phyloP scores from a whole-genome alignment of 1,284 basidiomycete genomes.

The Ustilago xerochloae region DNA sequence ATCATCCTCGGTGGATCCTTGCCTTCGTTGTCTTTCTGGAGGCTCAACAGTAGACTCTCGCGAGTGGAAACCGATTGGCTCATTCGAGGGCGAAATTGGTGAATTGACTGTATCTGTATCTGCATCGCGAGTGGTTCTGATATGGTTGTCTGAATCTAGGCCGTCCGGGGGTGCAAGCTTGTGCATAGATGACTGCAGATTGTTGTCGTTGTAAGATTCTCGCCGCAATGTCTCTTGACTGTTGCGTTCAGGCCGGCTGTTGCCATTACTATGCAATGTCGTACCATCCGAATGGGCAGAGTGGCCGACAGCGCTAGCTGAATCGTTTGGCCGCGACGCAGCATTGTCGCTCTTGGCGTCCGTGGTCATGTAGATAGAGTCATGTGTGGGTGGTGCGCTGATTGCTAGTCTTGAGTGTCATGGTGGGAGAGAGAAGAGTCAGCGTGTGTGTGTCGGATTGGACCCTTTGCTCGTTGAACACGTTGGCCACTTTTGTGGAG shows the following conservation, averaged over 20 bases:
- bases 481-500: slow-evolving; percentile 23
- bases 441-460: not conserved
- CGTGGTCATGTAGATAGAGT: slow-evolving; percentile 15
- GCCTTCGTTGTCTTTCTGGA: not conserved
- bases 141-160: not conserved
- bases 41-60: slow-evolving; percentile 15
- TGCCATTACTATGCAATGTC: not conserved
- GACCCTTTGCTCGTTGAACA: slow-evolving; percentile 5
- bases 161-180: not conserved
- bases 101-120: not conserved
- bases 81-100: not conserved
- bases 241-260: not conserved
- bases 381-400: slow-evolving; percentile 11
- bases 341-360: slow-evolving; percentile 8
- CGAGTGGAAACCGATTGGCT: slow-evolving; percentile 5
- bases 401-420: not conserved
- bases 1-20: slow-evolving; percentile 25
- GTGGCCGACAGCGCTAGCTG: not conserved
- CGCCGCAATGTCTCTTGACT: slow-evolving; percentile 31
- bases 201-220: not conserved
- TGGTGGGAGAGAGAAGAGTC: not conserved
- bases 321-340: slow-evolving; percentile 1
- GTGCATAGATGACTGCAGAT: not conserved
- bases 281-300: not conserved
- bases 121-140: no score